Evolutionary conservation across 2,329 filamentous ascomycete genomes (phyloP).

Genomic region (Trichoderma sp.): DNA sequence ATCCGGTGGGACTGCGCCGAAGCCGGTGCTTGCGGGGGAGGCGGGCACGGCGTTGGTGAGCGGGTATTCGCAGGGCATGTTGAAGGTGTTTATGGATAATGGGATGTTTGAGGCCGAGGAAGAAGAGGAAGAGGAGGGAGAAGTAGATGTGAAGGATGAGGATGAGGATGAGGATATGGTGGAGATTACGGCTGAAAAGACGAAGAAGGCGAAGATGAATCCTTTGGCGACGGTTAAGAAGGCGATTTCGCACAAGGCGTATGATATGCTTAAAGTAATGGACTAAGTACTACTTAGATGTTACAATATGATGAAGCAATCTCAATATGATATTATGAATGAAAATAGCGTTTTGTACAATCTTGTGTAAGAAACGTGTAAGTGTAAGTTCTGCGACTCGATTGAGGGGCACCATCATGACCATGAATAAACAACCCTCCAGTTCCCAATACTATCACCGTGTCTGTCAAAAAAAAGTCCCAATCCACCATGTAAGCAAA

Average conservation of each 20-base stretch:
- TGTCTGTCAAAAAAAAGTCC: not conserved
- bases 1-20: constrained; percentile 38
- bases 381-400: not conserved
- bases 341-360: not conserved
- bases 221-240: constrained; percentile 46
- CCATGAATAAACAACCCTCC: not conserved
- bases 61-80: constrained; percentile 55
- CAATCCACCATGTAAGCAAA: not conserved
- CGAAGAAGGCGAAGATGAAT: constrained; percentile 42
- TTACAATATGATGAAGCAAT: not conserved
- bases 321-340: not conserved
- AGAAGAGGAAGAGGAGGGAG: not conserved
- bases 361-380: not conserved
- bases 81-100: constrained; percentile 55
- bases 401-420: not conserved
- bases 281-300: constrained; percentile 46
- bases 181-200: not conserved
- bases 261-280: constrained; percentile 53
- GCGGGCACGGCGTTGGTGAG: constrained; percentile 49
- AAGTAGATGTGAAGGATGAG: not conserved
- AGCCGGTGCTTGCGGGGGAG: constrained; percentile 47
- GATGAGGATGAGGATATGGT: not conserved
- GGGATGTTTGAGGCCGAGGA: constrained; percentile 43
- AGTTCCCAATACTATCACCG: not conserved
- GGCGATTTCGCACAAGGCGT: constrained; percentile 52